phyloP scores from a whole-genome alignment of 345 rosid genomes.

The Erodium maritimum region DNA sequence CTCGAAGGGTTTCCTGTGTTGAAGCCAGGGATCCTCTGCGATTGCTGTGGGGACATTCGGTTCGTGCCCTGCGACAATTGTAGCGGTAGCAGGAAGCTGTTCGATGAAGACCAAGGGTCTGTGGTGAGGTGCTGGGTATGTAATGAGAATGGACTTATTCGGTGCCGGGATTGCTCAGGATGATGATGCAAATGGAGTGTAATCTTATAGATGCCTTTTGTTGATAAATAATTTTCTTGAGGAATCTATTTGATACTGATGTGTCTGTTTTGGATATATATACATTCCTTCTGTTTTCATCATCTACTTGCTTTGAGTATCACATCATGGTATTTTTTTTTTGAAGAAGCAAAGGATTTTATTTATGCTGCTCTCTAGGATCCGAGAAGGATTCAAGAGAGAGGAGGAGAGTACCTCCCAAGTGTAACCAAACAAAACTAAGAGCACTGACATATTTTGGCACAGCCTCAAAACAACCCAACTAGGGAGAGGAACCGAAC shows the following conservation, averaged over 20 bases:
- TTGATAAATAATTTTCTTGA: neutral
- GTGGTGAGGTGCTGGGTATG: constrained; percentile 27
- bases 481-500: too few species aligned
- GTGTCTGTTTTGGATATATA: neutral
- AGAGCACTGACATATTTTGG: too few species aligned
- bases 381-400: too few species aligned
- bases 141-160: constrained; percentile 40
- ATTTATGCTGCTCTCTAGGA: too few species aligned
- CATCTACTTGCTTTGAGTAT: too few species aligned
- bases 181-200: constrained; percentile 3
- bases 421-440: too few species aligned
- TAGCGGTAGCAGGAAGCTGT: constrained; percentile 31
- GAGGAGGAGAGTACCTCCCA: too few species aligned
- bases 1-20: constrained; percentile 23
- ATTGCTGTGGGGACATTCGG: constrained; percentile 33
- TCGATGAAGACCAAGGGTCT: constrained; percentile 23
- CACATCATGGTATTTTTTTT: too few species aligned
- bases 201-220: neutral
- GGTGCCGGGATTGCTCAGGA: constrained; percentile 31
- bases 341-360: too few species aligned
- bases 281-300: too few species aligned
- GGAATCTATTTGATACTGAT: neutral
- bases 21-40: constrained; percentile 21
- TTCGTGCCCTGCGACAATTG: constrained; percentile 35
- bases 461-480: too few species aligned